These are phyloP conservation scores for Populus hybrid DNA, from an alignment of 441 rosid species.

Conservation along the genomic window DNA sequence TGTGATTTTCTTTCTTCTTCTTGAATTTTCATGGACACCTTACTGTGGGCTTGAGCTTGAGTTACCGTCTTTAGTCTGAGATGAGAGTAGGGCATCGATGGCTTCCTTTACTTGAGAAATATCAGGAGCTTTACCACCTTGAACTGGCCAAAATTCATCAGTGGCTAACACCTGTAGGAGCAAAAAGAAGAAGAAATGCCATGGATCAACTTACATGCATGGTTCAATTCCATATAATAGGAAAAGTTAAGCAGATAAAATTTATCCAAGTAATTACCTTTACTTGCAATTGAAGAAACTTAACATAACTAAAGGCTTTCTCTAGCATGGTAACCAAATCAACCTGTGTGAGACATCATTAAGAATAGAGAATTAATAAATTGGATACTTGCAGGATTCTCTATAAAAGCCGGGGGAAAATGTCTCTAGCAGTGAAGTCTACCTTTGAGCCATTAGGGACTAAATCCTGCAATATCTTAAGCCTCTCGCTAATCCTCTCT, in stretches of 20 bases:
- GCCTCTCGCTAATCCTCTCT: slow-evolving; percentile 86
- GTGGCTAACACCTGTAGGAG: slow-evolving; percentile 70
- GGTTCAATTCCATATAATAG: not conserved
- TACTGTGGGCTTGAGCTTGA: slow-evolving; percentile 37
- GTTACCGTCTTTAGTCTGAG: slow-evolving; percentile 48
- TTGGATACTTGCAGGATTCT: not conserved
- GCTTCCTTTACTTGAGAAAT: slow-evolving; percentile 91
- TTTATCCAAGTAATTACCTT: slow-evolving; percentile 40
- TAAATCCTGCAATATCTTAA: slow-evolving; percentile 76
- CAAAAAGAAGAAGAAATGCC: not conserved
- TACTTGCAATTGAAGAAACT: slow-evolving; percentile 94
- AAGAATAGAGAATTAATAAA: not conserved
- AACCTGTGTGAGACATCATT: slow-evolving; percentile 42
- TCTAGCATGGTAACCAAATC: slow-evolving; percentile 94
- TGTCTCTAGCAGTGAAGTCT: not conserved
- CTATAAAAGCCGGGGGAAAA: not conserved
- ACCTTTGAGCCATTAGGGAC: slow-evolving; percentile 92
- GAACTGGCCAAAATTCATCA: slow-evolving; percentile 95
- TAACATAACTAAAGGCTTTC: slow-evolving; percentile 85
- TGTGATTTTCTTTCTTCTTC: not conserved
- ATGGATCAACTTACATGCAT: not conserved
- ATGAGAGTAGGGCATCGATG: slow-evolving; percentile 83
- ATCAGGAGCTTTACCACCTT: slow-evolving; percentile 88
- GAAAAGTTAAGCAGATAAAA: not conserved
- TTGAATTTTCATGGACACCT: not conserved